Evolutionary conservation across 2,329 filamentous ascomycete genomes (phyloP), one percentile per base, ranked within the genome.

Genomic region (Graphiopsis chlorocephala): DNA sequence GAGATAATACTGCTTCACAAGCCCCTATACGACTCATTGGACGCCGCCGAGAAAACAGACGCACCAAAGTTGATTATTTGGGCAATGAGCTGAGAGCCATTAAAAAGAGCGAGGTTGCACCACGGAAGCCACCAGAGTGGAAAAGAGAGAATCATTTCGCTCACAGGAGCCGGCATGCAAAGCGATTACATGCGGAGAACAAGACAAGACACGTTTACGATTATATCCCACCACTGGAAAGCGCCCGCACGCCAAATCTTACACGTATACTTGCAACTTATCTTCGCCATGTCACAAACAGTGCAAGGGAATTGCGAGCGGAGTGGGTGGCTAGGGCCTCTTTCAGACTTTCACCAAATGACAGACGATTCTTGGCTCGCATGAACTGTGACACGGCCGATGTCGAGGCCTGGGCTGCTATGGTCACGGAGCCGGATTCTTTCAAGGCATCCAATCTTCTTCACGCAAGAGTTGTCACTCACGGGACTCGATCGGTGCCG

Each of bases 401-500:
- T 55, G 48, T 76, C 17, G 50, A 66, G 7, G 63, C 64, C 5
- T 75, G 72, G 70, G 68, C 72, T 20, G 31, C 60, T n/a, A 45
- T 62, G 56, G 55, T 73, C 17, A 64, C 66, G 14, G 42, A 59
- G 15, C 20, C 50, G 14, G 69, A 75, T 61, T 63, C 68, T 11
- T 31, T 67, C 4, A 57, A 56, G 17, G 73, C 72, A 31, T 72
- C 70, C 2, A 56, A 53, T 4, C 53, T 63, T 23, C 65, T 76
- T 4, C 53, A 55, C 1, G 55, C 26, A 10, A 66, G 64, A 11
- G 53, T 60, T 8, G 33, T 57, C 11, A 50, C 26, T 20, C 20
- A 26, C n/a, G 58, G 53, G 47, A 14, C 5, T 14, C 55, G 61
- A 20, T 69, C 63, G 42, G 68, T 80, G 8, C 83, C 83, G 1